phyloP scores from a whole-genome alignment of 495 filamentous ascomycete species.

The Talaromyces borbonicus region DNA sequence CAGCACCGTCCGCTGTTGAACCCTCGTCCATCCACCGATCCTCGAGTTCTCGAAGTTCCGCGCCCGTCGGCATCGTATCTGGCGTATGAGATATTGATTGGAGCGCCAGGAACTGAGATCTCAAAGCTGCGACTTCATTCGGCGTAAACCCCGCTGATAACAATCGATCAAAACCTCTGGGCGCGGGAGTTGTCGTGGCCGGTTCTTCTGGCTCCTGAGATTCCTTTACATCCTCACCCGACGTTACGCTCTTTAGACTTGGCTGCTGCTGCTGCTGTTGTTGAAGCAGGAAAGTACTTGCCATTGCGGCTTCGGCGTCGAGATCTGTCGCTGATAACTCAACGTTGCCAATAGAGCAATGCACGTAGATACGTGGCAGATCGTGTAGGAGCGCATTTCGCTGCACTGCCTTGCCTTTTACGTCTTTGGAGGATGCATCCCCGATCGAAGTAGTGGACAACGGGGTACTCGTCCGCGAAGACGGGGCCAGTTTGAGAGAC shows the following conservation, averaged over 20 bases:
- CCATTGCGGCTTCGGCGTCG: slow-evolving; percentile 49
- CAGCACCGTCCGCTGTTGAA: slow-evolving; percentile 29
- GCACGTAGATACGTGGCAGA: slow-evolving; percentile 59
- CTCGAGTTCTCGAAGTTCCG: slow-evolving; percentile 58
- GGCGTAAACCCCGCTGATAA: slow-evolving; percentile 69
- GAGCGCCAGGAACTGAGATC: slow-evolving; percentile 74
- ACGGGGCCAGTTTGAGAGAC: slow-evolving; percentile 52
- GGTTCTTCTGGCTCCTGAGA: slow-evolving; percentile 3
- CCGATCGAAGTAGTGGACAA: slow-evolving; percentile 14
- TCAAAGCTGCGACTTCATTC: slow-evolving; percentile 68
- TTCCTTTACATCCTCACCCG: too few species aligned
- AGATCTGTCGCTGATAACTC: slow-evolving; percentile 57
- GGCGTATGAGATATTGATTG: slow-evolving; percentile 69
- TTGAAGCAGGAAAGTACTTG: slow-evolving; percentile 22
- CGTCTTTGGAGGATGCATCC: slow-evolving; percentile 15
- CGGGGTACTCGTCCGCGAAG: slow-evolving; percentile 28
- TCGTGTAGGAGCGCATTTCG: slow-evolving; percentile 21
- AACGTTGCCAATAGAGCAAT: slow-evolving; percentile 73
- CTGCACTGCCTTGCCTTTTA: slow-evolving; percentile 47
- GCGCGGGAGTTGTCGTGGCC: slow-evolving; percentile 46
- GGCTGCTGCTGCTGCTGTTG: background rate
- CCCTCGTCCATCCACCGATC: slow-evolving; percentile 88
- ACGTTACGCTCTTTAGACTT: too few species aligned
- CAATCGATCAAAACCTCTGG: slow-evolving; percentile 82
- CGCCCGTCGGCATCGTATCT: slow-evolving; percentile 66